phyloP scores from a whole-genome alignment of 2,329 filamentous ascomycete species.

The Xylaria multiplex region DNA sequence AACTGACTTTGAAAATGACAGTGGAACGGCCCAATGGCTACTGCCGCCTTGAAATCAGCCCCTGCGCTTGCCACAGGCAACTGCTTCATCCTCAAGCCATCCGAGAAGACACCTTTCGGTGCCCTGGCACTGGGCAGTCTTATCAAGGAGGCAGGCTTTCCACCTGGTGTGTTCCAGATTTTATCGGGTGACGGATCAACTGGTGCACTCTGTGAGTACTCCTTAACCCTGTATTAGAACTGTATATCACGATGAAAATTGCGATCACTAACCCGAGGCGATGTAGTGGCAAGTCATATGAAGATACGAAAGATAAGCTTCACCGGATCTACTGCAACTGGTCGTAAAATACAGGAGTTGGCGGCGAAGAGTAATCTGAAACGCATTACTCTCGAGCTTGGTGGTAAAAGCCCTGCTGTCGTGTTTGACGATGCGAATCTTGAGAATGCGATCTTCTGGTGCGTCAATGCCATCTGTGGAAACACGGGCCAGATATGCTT shows the following conservation, averaged over 20 bases:
- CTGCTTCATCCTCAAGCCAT: slow-evolving; percentile 53
- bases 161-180: slow-evolving; percentile 53
- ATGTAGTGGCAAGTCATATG: slow-evolving; percentile 35
- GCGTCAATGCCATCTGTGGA: slow-evolving; percentile 31
- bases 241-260: too few relatives aligned
- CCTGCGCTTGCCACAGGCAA: slow-evolving; percentile 54
- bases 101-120: slow-evolving; percentile 51
- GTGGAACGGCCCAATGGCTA: slow-evolving; percentile 53
- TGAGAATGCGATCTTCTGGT: slow-evolving; percentile 38
- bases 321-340: slow-evolving; percentile 48
- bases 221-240: too few relatives aligned
- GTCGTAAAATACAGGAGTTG: slow-evolving; percentile 58
- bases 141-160: slow-evolving; percentile 53
- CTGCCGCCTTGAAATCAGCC: slow-evolving; percentile 52
- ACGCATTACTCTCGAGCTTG: slow-evolving; percentile 38
- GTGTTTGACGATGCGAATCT: slow-evolving; percentile 39
- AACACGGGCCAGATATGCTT: slow-evolving; percentile 36
- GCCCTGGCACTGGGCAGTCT: slow-evolving; percentile 39
- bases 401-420: slow-evolving; percentile 38
- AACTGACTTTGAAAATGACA: slow-evolving; percentile 6
- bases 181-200: slow-evolving; percentile 44
- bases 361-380: slow-evolving; percentile 40
- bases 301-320: slow-evolving; percentile 38
- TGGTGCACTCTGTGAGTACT: slow-evolving; percentile 22
- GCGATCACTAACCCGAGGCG: too few relatives aligned